Evolutionary conservation across 768 basidiomycete genomes (phyloP), one percentile per base, ranked within the genome.

Genomic region (Baorangia bicolor): DNA sequence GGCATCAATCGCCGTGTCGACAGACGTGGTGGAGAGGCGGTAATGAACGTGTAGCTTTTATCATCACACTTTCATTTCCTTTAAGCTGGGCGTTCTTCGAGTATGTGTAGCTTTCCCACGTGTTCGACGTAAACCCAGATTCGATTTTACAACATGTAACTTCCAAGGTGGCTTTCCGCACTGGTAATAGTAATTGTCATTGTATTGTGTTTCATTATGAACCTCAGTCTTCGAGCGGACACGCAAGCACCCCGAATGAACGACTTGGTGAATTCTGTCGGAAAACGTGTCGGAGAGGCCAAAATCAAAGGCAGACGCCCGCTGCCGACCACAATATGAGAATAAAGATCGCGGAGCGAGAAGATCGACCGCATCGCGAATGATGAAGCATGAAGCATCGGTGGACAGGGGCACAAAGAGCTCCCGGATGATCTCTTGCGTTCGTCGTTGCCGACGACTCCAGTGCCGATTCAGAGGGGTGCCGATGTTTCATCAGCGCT

Each of bases 1-100:
- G 87, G 85, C 1, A 82, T 89, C 51, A 85, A 86, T 64, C 77
- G 85, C 4, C 70, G 79, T 16, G 70, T 81, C 11, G 82, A 83
- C 58, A 57, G 63, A 42, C 67, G 61, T 20, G 70, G 70, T 27
- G 68, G 54, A 30, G 39, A 47, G 40, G 60, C 67, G 2, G 61
- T 71, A 14, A 71, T 71, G 60, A 37, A 38, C 27, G 2, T 14
- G 35, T 67, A 62, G 25, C 2, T 7, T 25, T 31, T 27, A 6
- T 31, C 35, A 13, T 23, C 23, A 21, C 21, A 2, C 3, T 10
- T 10, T 18, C 1, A 13, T 25, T 42, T n/a, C 4, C 30, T 49
- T 35, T 23, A 16, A 18, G 31, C 30, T 14, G 4, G 21, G 2
- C n/a, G 4, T 14, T 40, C 30, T 25, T 14, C 10, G 30, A 20